Evolutionary conservation across 228 moss, liverwort and hornwort genomes (phyloP), one percentile per base, ranked within the genome.

Genomic region (Sphagnum magellanicum): DNA sequence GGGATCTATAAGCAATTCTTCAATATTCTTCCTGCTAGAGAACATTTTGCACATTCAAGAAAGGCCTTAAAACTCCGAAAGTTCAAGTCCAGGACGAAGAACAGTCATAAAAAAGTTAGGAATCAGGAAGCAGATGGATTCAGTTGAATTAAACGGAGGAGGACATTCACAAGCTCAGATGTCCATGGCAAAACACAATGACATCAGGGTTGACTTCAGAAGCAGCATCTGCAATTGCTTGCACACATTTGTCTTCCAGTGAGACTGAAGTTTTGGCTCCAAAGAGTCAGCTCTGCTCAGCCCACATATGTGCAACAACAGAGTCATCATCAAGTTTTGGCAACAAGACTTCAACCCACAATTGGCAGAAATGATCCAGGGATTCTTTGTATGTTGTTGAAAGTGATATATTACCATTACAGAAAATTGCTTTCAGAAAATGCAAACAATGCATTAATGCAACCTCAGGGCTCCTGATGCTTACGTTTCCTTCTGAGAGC

Each of bases 271-370:
- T 87, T 76, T 93, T 83, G 51, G 93, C 93, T 62, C 96, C 96
- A 67, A 93, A 16, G 96, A 97, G 51, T 93, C 96, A 69, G 93
- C 85, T 62, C 88, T 93, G 32, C 91, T 97, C n/a, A 97, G 78
- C 53, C 96, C 96, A 32, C 96, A 97, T 97, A 58, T 97, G 96
- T 62, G 96, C 96, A 51, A 97, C 93, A 53, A 97, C 74, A 70
- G 93, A 88, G 71, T 97, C 93, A 70, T 93, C 93, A 60, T 91
- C 96, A 67, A 91, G 93, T 77, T 88, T 91, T 66, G 91, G 91
- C 96, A 32, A 32, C 32, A 3, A 32, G 32, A 32, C 32, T 32
- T 32, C 32, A 32, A 32, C 32, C 32, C 32, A 32, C 32, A 32
- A 32, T 32, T 32, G 32, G 32, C 32, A 32, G 32, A 32, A 32